These are phyloP conservation scores for Arthrobotrys iridis DNA, from an alignment of 2,329 filamentous ascomycete species.

Conservation along the genomic window DNA sequence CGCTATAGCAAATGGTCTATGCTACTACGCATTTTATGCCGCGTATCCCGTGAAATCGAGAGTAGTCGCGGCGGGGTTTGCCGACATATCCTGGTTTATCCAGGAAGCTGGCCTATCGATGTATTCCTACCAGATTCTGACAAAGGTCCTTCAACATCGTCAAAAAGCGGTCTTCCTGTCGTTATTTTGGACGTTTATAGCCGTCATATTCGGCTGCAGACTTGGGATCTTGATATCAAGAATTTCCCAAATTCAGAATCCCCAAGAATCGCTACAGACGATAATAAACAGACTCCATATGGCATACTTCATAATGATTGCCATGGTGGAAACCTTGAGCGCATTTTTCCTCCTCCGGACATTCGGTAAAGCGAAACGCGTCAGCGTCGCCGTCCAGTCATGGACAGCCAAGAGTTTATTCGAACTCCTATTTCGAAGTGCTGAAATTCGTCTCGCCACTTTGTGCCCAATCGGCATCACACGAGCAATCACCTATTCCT, in stretches of 20 bases:
- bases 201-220: constrained; percentile 66
- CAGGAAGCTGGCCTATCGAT: constrained; percentile 65
- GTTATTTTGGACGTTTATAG: constrained; percentile 70
- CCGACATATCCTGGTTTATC: constrained; percentile 63
- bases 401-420: constrained; percentile 60
- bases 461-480: constrained; percentile 62
- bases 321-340: constrained; percentile 62
- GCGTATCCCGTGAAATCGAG: constrained; percentile 56
- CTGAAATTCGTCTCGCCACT: constrained; percentile 62
- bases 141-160: constrained; percentile 64
- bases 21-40: constrained; percentile 63
- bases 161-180: constrained; percentile 64
- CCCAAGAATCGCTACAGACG: constrained; percentile 57
- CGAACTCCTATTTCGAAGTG: constrained; percentile 62
- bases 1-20: constrained; percentile 63
- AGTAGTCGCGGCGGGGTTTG: constrained; percentile 62
- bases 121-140: constrained; percentile 68
- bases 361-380: constrained; percentile 58
- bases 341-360: constrained; percentile 62
- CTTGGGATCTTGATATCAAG: constrained; percentile 61
- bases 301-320: constrained; percentile 63
- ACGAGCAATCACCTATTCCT: constrained; percentile 63
- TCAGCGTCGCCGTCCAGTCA: constrained; percentile 59
- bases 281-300: constrained; percentile 62
- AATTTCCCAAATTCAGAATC: constrained; percentile 59